Percentiles rank a stretch among this genome's conserved stretches.
These are phyloP conservation scores for Cytospora piceicola DNA, from an alignment of 2,329 filamentous ascomycete genomes.

Conservation along the genomic window DNA sequence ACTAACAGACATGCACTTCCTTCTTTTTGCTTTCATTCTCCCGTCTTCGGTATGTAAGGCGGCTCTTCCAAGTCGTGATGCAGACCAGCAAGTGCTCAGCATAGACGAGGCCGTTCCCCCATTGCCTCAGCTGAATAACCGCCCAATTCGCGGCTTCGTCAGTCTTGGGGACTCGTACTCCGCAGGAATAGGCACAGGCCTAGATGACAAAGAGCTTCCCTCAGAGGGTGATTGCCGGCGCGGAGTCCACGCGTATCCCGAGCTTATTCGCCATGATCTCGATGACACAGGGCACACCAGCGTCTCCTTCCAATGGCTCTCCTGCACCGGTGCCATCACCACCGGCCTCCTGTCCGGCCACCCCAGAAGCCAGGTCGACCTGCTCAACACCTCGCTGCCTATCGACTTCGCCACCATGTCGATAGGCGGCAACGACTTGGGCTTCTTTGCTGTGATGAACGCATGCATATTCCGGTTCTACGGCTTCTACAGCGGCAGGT, in stretches of 20 bases:
- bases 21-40: neutral
- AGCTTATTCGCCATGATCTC: slow-evolving; percentile 47
- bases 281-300: slow-evolving; percentile 33
- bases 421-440: slow-evolving; percentile 54
- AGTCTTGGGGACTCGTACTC: slow-evolving; percentile 53
- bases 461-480: slow-evolving; percentile 56
- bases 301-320: slow-evolving; percentile 49
- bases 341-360: slow-evolving; percentile 44
- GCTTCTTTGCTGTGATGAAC: slow-evolving; percentile 55
- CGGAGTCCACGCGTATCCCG: slow-evolving; percentile 47
- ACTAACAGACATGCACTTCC: neutral
- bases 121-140: neutral
- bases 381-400: slow-evolving; percentile 43
- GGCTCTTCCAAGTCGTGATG: neutral
- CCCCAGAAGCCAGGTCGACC: slow-evolving; percentile 46
- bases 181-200: slow-evolving; percentile 51
- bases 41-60: neutral
- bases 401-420: slow-evolving; percentile 51
- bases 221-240: slow-evolving; percentile 44
- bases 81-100: slow-evolving; percentile 23
- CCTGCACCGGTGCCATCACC: slow-evolving; percentile 51
- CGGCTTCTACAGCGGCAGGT: slow-evolving; percentile 52
- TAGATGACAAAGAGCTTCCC: slow-evolving; percentile 42
- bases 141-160: slow-evolving; percentile 41
- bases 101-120: neutral